These are phyloP conservation scores for Erodium texanum DNA, from an alignment of 441 rosid genomes.

Conservation along the genomic window DNA sequence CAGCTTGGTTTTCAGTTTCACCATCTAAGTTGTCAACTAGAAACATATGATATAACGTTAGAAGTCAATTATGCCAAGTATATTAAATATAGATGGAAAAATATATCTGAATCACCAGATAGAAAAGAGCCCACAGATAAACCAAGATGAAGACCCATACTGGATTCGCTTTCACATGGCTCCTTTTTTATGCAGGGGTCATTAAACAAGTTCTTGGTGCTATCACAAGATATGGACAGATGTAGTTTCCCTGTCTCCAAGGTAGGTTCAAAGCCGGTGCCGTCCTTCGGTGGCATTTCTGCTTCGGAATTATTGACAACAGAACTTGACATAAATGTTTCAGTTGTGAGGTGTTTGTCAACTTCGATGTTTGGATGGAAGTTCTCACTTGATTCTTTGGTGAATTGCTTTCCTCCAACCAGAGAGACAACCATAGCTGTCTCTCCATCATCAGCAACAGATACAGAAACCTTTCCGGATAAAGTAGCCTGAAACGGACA, in stretches of 20 bases:
- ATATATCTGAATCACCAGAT: constrained; percentile 27
- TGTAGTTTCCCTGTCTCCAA: constrained; percentile 31
- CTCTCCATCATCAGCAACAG: constrained; percentile 91
- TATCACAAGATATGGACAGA: constrained; percentile 44
- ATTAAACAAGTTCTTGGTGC: constrained; percentile 27
- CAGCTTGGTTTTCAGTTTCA: constrained; percentile 28
- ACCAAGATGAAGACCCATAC: constrained; percentile 41
- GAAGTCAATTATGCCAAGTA: constrained; percentile 9
- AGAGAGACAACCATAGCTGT: constrained; percentile 88
- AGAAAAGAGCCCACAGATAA: constrained; percentile 31
- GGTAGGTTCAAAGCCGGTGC: constrained; percentile 25
- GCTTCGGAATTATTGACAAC: constrained; percentile 22
- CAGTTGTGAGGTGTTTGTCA: constrained; percentile 24
- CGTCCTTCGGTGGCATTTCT: constrained; percentile 26
- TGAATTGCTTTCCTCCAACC: constrained; percentile 42
- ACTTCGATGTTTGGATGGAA: constrained; percentile 29
- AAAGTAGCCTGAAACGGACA: constrained; percentile 41
- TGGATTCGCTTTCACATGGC: constrained; percentile 28
- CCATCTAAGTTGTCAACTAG: constrained; percentile 27
- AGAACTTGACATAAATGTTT: constrained; percentile 23
- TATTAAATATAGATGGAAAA: not conserved
- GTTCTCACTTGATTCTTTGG: constrained; percentile 38
- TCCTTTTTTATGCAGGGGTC: constrained; percentile 17
- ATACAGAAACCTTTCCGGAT: constrained; percentile 64
- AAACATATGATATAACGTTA: constrained; percentile 15